Percentiles rank a stretch among this genome's conserved stretches.
phyloP scores from a whole-genome alignment of 2,329 filamentous ascomycete species.

The Thelonectria rubi region DNA sequence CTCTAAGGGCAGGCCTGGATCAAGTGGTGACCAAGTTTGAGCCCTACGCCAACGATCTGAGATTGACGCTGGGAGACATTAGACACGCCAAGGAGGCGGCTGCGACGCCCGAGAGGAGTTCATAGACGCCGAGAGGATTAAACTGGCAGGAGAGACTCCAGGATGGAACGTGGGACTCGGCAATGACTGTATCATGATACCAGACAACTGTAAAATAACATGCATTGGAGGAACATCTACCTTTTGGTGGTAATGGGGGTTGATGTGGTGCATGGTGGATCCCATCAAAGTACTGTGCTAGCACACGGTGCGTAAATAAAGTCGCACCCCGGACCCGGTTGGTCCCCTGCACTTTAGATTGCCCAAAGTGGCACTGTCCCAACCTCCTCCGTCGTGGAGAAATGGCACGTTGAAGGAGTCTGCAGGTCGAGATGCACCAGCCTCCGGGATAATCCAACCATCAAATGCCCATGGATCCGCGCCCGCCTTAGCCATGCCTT shows the following conservation, averaged over 20 bases:
- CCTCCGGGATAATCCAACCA: slow-evolving; percentile 26
- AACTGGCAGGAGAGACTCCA: slow-evolving; percentile 37
- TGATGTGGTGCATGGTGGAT: background rate
- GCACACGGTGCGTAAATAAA: background rate
- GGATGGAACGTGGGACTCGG: slow-evolving; percentile 13
- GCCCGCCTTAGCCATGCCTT: slow-evolving; percentile 43
- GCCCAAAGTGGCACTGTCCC: slow-evolving; percentile 4
- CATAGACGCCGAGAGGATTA: slow-evolving; percentile 44
- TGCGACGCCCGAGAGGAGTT: slow-evolving; percentile 43
- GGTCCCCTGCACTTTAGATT: background rate
- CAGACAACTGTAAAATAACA: slow-evolving; percentile 31
- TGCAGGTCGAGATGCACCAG: slow-evolving; percentile 2
- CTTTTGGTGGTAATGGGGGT: background rate
- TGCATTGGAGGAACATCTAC: slow-evolving; percentile 16
- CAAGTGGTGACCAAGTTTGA: slow-evolving; percentile 77
- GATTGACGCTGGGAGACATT: slow-evolving; percentile 75
- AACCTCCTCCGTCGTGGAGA: slow-evolving; percentile 4
- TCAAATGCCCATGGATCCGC: slow-evolving; percentile 28
- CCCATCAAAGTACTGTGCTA: background rate
- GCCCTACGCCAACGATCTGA: slow-evolving; percentile 75
- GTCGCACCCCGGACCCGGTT: background rate
- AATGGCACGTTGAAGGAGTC: background rate
- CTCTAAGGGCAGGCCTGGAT: slow-evolving; percentile 71
- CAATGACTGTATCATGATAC: slow-evolving; percentile 44
- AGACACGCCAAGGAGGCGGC: slow-evolving; percentile 75